Evolutionary conservation across 1,284 basidiomycete genomes (phyloP).

Genomic region (Rhodotorula sp.): DNA sequence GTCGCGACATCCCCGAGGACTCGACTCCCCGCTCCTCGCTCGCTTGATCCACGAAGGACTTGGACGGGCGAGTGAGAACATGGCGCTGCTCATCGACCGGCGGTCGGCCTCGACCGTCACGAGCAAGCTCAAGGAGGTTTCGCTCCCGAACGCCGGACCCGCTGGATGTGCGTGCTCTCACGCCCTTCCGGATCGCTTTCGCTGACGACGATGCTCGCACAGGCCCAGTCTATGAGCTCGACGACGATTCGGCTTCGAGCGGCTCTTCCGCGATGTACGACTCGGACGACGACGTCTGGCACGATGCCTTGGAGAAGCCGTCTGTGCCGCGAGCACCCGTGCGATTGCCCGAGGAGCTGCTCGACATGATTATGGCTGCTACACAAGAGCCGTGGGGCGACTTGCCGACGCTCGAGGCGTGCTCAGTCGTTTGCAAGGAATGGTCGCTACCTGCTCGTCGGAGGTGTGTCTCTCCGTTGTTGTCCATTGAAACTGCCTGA

Average conservation of each 20-base stretch:
- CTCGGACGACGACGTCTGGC: not conserved
- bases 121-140: slow-evolving; percentile 1
- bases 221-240: slow-evolving; percentile 16
- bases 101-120: not conserved
- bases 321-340: not conserved
- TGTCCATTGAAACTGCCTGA: not conserved
- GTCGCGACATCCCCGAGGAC: not conserved
- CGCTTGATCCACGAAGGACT: not conserved
- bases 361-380: slow-evolving; percentile 2
- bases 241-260: not conserved
- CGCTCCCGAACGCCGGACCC: not conserved
- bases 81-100: slow-evolving; percentile 18
- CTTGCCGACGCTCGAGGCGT: not conserved
- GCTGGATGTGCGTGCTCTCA: not conserved
- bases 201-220: not conserved
- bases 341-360: not conserved
- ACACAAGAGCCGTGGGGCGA: not conserved
- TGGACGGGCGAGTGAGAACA: not conserved
- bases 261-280: not conserved
- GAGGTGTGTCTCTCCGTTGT: not conserved
- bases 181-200: not conserved
- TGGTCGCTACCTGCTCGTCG: slow-evolving; percentile 11
- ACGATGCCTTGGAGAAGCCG: not conserved
- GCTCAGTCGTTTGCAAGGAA: slow-evolving; percentile 1
- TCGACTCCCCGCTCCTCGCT: not conserved